Conservation (phyloP, 345 rosid species). For the Citrus hindsii region DNA sequence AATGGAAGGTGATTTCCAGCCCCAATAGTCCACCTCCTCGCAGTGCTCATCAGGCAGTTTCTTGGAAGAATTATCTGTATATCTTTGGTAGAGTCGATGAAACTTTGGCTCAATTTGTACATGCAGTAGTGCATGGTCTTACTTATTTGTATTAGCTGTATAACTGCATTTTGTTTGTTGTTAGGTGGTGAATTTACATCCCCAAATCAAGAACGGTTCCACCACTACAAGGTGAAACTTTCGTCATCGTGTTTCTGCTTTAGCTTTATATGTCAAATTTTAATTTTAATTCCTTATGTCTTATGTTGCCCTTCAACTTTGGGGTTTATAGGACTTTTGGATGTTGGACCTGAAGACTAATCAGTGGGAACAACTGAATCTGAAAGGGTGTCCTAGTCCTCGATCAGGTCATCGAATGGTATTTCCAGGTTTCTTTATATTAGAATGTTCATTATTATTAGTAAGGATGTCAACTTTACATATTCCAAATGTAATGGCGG, state of each 20-base stretch:
- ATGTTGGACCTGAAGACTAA: conserved; percentile 87
- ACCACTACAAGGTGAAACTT: conserved; percentile 79
- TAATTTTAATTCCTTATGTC: neutral
- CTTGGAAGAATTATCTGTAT: conserved; percentile 94
- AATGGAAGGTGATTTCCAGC: conserved; percentile 83
- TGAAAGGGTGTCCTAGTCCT: conserved; percentile 88
- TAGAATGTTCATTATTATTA: neutral
- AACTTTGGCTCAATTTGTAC: conserved; percentile 4
- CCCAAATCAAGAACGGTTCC: conserved; percentile 95
- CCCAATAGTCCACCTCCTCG: conserved; percentile 99
- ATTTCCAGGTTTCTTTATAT: conserved; percentile 17
- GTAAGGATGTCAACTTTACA: neutral
- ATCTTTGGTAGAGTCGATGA: conserved; percentile 59
- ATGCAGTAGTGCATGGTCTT: neutral
- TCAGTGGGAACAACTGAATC: conserved; percentile 91
- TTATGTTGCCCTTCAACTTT: conserved; percentile 3
- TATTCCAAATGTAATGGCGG: neutral
- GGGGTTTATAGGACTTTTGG: conserved; percentile 73
- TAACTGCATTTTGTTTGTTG: conserved; percentile 1
- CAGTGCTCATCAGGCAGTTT: conserved; percentile 95
- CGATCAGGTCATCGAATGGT: conserved; percentile 99
- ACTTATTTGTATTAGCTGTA: neutral
- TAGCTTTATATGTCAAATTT: neutral
- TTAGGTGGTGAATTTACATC: conserved; percentile 98
- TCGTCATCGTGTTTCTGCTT: neutral